These are phyloP conservation scores for Serendipita sp. DNA, from an alignment of 768 basidiomycete species.

Conservation along the genomic window DNA sequence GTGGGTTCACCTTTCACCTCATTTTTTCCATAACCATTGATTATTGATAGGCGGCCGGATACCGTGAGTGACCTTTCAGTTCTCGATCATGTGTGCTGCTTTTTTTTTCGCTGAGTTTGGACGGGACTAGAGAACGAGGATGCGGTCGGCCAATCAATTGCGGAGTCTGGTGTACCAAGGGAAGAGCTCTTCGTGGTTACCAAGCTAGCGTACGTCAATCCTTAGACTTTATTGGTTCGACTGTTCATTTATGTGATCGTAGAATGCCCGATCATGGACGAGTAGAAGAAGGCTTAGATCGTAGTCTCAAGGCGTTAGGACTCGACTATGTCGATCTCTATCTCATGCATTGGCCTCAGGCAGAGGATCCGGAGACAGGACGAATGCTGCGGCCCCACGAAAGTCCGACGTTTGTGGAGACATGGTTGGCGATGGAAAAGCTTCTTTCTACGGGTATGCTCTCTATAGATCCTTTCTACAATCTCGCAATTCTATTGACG, in stretches of 20 bases:
- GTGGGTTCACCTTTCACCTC: too few species aligned
- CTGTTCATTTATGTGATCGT: background rate
- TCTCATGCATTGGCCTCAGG: constrained; percentile 18
- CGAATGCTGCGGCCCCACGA: constrained; percentile 6
- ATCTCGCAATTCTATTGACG: background rate
- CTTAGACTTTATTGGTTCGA: background rate
- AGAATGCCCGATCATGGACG: constrained; percentile 8
- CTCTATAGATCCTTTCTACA: background rate
- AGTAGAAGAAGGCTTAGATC: constrained; percentile 13
- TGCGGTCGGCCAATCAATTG: constrained; percentile 17
- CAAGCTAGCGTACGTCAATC: constrained; percentile 11
- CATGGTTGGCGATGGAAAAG: constrained; percentile 15
- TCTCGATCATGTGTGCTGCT: constrained; percentile 15
- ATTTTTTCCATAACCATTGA: too few species aligned
- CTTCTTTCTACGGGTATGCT: constrained; percentile 11
- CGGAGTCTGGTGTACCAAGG: constrained; percentile 12
- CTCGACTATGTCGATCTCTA: constrained; percentile 16
- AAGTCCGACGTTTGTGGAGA: constrained; percentile 13
- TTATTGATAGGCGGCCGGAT: background rate
- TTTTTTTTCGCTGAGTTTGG: too few species aligned
- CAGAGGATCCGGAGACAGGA: constrained; percentile 8
- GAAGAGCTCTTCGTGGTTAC: constrained; percentile 15
- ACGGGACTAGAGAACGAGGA: constrained; percentile 13
- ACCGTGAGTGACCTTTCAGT: constrained; percentile 17
- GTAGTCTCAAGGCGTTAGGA: constrained; percentile 12